Percentiles rank a stretch among this genome's conserved stretches.
These are phyloP conservation scores for Tolypocladium amazonense DNA, from an alignment of 2,329 filamentous ascomycete genomes.

Conservation along the genomic window DNA sequence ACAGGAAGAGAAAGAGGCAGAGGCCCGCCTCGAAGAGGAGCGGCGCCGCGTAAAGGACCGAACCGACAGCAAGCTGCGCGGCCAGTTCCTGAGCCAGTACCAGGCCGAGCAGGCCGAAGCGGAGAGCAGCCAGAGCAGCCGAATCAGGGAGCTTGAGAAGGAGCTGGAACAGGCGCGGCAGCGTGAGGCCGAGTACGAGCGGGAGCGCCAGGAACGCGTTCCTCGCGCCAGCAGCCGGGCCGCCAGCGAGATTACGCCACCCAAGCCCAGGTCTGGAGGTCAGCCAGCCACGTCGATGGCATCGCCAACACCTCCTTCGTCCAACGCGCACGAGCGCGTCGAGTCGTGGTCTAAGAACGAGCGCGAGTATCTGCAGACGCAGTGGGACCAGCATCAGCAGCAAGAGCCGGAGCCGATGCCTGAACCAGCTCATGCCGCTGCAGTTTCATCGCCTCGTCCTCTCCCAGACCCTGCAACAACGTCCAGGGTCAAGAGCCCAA, in stretches of 20 bases:
- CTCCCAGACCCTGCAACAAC: conserved; percentile 27
- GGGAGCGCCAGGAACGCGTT: conserved; percentile 42
- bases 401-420: conserved; percentile 12
- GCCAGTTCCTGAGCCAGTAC: conserved; percentile 82
- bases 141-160: conserved; percentile 72
- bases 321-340: conserved; percentile 14
- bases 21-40: conserved; percentile 56
- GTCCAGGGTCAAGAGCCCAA: conserved; percentile 23
- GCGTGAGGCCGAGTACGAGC: conserved; percentile 53
- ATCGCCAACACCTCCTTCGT: neutral
- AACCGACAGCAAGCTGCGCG: conserved; percentile 61
- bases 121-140: conserved; percentile 43
- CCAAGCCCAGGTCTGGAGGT: conserved; percentile 13
- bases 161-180: conserved; percentile 52
- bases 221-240: conserved; percentile 19
- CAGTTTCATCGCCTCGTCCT: conserved; percentile 25
- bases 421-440: neutral
- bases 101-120: conserved; percentile 50
- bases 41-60: conserved; percentile 49
- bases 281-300: conserved; percentile 4
- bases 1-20: conserved; percentile 62
- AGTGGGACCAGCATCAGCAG: conserved; percentile 34
- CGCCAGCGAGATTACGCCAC: conserved; percentile 3
- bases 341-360: conserved; percentile 56
- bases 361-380: conserved; percentile 50